Evolutionary conservation across 768 basidiomycete species (phyloP), one percentile per base, ranked within the genome.

Genomic region (Saitozyma podzolica): DNA sequence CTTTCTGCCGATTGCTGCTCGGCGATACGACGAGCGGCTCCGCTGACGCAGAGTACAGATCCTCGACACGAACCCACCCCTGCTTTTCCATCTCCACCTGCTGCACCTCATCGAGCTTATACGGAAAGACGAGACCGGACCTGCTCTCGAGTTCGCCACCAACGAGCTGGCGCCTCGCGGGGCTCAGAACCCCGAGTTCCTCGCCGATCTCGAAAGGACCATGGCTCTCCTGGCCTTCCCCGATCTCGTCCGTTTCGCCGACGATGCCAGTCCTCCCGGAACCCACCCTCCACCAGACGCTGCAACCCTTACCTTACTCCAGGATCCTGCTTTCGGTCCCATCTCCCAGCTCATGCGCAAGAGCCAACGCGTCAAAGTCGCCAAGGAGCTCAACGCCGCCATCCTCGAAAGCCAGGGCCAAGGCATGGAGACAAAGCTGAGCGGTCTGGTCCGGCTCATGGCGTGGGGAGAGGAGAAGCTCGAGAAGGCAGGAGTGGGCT

Each of bases 1-100:
- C 59, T 61, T 58, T 61, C 55, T 57, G 65, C 41, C 51, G 51
- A 29, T 29, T 40, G 37, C 17, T 43, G 39, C 50, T 43, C 16
- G 9, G 9, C 16, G 6, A 13, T 40, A 45, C 13, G 19, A 42
- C 40, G 43, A 19, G 13, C 45, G 13, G 11, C 45, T 56, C 62
- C 54, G 29, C 13, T 20, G 41, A 74, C 61, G 62, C 56, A 17
- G 65, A 59, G 19, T 59, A 67, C 80, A 99, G 96, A 96, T 99
- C 74, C 84, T 99, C 75, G 96, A 99, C 79, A 92, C 90, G 43
- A 95, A 97, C 78, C 91, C 92, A 8, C 86, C 87, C 10, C 82
- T 99, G 56, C 94, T 94, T 78, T 99, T 99, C 80, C 91, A 91
- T 72, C 85, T 99, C 10, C 92, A 97, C 70, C 93, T 97, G 66